Evolutionary conservation across 345 rosid genomes (phyloP), one percentile per base, ranked within the genome.

Genomic region (Jatropha curcas): DNA sequence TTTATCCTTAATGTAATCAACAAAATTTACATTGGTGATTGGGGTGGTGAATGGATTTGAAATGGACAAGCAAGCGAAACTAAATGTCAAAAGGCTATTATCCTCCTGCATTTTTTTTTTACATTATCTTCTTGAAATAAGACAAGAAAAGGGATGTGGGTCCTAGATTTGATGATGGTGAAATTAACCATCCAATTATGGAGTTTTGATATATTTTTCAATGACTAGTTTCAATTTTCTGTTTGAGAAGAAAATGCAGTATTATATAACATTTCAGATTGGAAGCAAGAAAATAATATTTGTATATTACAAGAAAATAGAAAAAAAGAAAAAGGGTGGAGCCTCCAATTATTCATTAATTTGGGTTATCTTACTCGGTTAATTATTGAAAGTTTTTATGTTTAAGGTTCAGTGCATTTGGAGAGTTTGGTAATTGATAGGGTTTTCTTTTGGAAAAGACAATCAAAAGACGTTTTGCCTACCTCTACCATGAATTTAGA

Each of bases 51-150:
- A 2, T 17, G 56, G 7, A 51, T 24, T 20, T 2, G 56, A 19
- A 51, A 34, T 16, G 13, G 52, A 22, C 34, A 13, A 66, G 43
- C 25, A 43, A 25, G 41, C 30, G 41, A 48, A 66, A 50, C n/a
- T 66, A 48, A 66, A 66, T 28, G 65, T 58, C 41, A 70, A 70
- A 58, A 56, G 71, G 45, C 43, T 31, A 17, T 1, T 50, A 19
- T 31, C 50, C 52, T 68, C 59, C n/a, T 52, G 34, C 2, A 19
- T 34, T 35, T 62, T 4, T 25, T 30, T 59, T 28, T 13, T 59
- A 59, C 60, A 53, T 53, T 53, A 68, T 68, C 71, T 68, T 59
- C 53, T 11, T 16, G 16, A 39, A 25, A 1, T 28, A 30, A n/a
- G 37, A 5, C 74, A 30, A 30, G 25, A 10, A 57, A 70, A 30